Base-by-base conservation (phyloP, 2,329 filamentous ascomycete species). In the Ophiostoma himal-ulmi region DNA sequence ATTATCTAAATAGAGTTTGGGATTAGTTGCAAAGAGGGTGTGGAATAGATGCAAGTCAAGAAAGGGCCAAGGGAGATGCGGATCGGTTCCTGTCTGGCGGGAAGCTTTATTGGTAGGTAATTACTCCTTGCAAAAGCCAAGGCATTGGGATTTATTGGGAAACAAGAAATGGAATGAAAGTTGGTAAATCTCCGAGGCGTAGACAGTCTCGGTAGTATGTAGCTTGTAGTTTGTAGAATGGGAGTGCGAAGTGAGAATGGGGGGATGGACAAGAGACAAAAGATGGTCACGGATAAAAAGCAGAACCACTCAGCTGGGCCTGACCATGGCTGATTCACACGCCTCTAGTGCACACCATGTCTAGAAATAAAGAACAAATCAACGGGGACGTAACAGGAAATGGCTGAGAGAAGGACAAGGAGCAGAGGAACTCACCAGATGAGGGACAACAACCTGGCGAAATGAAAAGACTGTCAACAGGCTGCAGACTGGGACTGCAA, bases 241-340 rank as follows among this genome's bases (percentile, higher is more conserved):
- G 52, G 52, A n/a, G 37, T 20, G 20, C 1, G 52, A 34, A 34
- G 48, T 22, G 8, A 36, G 67, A 57, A 20, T 26, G 20, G 10
- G n/a, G 13, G 36, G 62, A 39, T 65, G 69, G 6, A 52, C 2
- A 37, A 54, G 44, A 44, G 34, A 36, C 30, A 60, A 68, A 71
- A 20, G 20, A 52, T 67, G 22, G 57, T 20, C 4, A 30, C 26
- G 30, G 57, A n/a, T 11, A 36, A 64, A 60, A 52, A 2, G 52
- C 36, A 65, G 36, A 44, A 44, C 67, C 39, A 34, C n/a, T 41
- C 64, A 66, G 64, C 64, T 66, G 64, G 64, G 37, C 26, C 13
- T 10, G 30, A 8, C 65, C 48, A 4, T 48, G 7, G 22, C n/a
- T 67, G 39, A 11, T 48, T 48, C 39, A 30, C 65, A 48, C 65